Evolutionary conservation across 1,284 basidiomycete species (phyloP).

Genomic region (Phaffia rhodozyma): DNA sequence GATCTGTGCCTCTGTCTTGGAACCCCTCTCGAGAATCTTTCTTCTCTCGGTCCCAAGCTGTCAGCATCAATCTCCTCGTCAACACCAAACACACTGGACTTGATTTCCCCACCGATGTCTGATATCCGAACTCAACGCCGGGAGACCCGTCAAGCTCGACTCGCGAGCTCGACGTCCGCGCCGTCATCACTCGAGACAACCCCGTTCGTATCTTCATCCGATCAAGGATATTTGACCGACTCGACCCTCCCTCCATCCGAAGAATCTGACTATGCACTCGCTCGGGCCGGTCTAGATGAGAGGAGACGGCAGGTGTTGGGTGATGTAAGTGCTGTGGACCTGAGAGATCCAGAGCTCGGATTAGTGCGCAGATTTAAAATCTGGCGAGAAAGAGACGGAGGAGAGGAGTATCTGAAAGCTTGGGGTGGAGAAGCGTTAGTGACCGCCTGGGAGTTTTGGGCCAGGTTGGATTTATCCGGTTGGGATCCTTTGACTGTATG

Average conservation of each 20-base stretch:
- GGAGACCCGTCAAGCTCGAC: constrained; percentile 9
- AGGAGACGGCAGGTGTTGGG: constrained; percentile 48
- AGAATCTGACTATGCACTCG: constrained; percentile 54
- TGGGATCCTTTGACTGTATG: constrained; percentile 77
- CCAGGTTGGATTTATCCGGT: constrained; percentile 65
- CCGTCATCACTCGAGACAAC: neutral
- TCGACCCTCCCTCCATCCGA: constrained; percentile 53
- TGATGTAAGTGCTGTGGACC: constrained; percentile 80
- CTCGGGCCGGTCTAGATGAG: constrained; percentile 46
- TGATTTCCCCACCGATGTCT: neutral
- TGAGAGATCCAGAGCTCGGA: constrained; percentile 65
- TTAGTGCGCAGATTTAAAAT: constrained; percentile 57
- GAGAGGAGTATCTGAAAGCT: constrained; percentile 72
- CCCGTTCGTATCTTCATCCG: constrained; percentile 32
- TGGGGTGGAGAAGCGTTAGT: constrained; percentile 83
- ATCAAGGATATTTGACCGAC: constrained; percentile 80
- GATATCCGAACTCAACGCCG: constrained; percentile 3
- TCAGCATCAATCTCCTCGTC: constrained; percentile 19
- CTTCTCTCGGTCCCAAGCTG: constrained; percentile 36
- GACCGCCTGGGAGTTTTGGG: constrained; percentile 94
- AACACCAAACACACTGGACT: constrained; percentile 23
- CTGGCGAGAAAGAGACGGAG: constrained; percentile 58
- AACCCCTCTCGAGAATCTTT: constrained; percentile 26
- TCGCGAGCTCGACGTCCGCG: constrained; percentile 14
- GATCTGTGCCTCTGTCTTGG: constrained; percentile 68